phyloP scores from a whole-genome alignment of 1,284 basidiomycete species.

The Termitomyces sp. region DNA sequence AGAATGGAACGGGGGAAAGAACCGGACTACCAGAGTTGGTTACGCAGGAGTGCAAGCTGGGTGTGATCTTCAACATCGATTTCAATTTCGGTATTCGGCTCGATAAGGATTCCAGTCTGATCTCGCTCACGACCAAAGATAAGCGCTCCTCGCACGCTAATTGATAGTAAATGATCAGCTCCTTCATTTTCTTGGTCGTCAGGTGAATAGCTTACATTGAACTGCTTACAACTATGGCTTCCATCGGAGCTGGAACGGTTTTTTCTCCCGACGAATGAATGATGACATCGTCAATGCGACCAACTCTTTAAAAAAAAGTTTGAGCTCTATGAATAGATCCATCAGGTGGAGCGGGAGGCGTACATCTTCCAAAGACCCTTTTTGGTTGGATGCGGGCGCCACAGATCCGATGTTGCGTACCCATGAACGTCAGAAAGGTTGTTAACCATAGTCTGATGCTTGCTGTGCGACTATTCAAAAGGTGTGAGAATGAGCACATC shows the following conservation, averaged over 20 bases:
- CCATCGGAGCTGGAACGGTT: constrained; percentile 35
- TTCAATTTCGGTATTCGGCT: constrained; percentile 21
- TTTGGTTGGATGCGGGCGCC: constrained; percentile 27
- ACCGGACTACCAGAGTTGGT: constrained; percentile 31
- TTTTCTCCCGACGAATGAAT: constrained; percentile 38
- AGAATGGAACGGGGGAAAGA: neutral
- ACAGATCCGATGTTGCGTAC: constrained; percentile 32
- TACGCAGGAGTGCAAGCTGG: constrained; percentile 26
- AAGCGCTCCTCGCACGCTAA: constrained; percentile 28
- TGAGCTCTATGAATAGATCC: neutral
- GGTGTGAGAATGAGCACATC: neutral
- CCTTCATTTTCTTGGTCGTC: neutral
- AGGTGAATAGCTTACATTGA: constrained; percentile 18
- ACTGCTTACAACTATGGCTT: constrained; percentile 26
- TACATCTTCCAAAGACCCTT: constrained; percentile 35
- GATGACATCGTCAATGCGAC: constrained; percentile 33
- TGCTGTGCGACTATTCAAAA: constrained; percentile 19
- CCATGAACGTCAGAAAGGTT: constrained; percentile 22
- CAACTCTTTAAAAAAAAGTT: constrained; percentile 20
- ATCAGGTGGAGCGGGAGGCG: neutral
- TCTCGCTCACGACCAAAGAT: constrained; percentile 37
- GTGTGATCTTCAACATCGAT: constrained; percentile 25
- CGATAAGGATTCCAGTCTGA: constrained; percentile 36
- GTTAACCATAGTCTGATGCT: constrained; percentile 21
- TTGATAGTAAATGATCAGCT: neutral